Conservation (phyloP, 2,329 filamentous ascomycete species). For the Sordariomycetes sp. region DNA sequence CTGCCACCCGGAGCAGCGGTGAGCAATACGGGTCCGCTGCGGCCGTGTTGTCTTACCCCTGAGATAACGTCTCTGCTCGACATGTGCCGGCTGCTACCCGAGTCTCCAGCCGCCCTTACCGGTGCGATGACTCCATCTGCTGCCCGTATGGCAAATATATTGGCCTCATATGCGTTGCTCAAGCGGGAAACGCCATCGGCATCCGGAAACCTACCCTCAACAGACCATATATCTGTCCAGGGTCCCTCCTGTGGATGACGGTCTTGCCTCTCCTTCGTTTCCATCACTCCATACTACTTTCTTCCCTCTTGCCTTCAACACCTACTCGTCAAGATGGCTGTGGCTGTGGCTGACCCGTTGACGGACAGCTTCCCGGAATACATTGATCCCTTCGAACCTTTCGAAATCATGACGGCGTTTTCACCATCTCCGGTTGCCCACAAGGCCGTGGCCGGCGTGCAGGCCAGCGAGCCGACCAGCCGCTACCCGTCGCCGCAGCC, state of each 20-base stretch:
- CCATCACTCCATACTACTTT: not conserved
- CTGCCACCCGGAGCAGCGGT: not conserved
- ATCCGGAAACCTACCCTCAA: not conserved
- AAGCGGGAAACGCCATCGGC: not conserved
- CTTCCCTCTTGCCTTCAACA: not conserved
- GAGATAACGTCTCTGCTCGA: not conserved
- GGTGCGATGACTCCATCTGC: not conserved
- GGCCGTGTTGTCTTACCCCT: not conserved
- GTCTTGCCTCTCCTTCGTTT: not conserved
- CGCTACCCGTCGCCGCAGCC: constrained; percentile 79
- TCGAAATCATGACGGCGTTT: constrained; percentile 6
- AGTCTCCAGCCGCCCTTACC: not conserved
- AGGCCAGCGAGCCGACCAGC: constrained; percentile 26
- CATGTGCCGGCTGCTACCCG: not conserved
- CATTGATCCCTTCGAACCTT: constrained; percentile 23
- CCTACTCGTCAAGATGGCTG: not conserved
- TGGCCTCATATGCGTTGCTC: not conserved
- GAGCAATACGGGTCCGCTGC: not conserved
- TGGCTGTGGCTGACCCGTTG: constrained; percentile 24
- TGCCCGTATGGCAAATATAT: not conserved
- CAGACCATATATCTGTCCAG: not conserved
- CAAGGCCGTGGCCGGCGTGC: constrained; percentile 29
- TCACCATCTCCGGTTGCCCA: not conserved
- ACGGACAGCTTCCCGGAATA: constrained; percentile 34
- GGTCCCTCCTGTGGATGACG: not conserved